A percentile compares a stretch with the other conserved stretches of the same genome.
These are phyloP conservation scores for Fusarium falciforme DNA, from an alignment of 2,329 filamentous ascomycete genomes.

Conservation along the genomic window DNA sequence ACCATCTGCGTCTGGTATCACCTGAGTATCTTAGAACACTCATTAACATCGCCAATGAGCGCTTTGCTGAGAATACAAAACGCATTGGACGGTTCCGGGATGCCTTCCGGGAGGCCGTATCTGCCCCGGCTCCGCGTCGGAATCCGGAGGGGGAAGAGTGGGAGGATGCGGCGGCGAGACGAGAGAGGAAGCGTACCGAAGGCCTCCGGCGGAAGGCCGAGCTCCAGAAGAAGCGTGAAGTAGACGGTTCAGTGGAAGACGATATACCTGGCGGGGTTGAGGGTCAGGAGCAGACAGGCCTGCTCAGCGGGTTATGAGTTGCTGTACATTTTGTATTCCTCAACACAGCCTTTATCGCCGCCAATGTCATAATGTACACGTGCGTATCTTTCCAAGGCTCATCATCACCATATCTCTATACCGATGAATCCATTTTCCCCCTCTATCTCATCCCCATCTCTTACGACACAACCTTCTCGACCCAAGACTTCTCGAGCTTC, in stretches of 20 bases:
- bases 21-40: conserved; percentile 75
- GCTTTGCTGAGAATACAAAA: conserved; percentile 76
- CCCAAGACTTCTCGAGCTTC: conserved; percentile 86
- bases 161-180: conserved; percentile 65
- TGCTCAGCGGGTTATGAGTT: conserved; percentile 38
- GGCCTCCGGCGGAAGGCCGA: conserved; percentile 66
- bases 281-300: conserved; percentile 31
- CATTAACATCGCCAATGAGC: conserved; percentile 77
- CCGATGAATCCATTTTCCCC: conserved; percentile 16
- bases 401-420: conserved; percentile 34
- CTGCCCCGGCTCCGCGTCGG: conserved; percentile 36
- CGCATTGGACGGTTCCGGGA: conserved; percentile 73
- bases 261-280: conserved; percentile 26
- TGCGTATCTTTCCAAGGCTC: conserved; percentile 25
- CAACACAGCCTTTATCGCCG: conserved; percentile 47
- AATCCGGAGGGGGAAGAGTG: conserved; percentile 57
- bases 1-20: conserved; percentile 65
- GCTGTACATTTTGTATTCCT: conserved; percentile 43
- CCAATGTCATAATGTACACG: conserved; percentile 49
- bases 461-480: conserved; percentile 78
- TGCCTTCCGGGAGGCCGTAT: conserved; percentile 57
- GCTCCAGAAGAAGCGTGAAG: conserved; percentile 42
- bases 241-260: conserved; percentile 5
- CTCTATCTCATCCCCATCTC: conserved; percentile 2
- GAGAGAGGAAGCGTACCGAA: conserved; percentile 68